Percentiles rank a stretch among this genome's conserved stretches.
Evolutionary conservation across 2,329 filamentous ascomycete species (phyloP).

Genomic region (Didymella arachidicola): DNA sequence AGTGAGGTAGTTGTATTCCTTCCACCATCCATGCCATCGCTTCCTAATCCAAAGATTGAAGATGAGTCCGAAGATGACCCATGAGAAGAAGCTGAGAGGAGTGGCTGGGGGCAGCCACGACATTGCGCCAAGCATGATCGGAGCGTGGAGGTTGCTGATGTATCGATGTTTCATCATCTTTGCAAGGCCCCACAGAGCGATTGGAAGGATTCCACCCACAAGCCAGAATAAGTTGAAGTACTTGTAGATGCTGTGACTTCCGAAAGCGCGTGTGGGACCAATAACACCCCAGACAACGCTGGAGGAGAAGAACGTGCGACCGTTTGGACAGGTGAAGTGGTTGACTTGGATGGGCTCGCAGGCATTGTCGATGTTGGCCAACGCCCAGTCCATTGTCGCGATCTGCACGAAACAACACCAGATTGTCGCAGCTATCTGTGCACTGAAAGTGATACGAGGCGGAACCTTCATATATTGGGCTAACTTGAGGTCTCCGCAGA

Average conservation of each 20-base stretch:
- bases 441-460: constrained; percentile 59
- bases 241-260: constrained; percentile 67
- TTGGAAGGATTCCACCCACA: constrained; percentile 62
- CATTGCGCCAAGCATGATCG: constrained; percentile 69
- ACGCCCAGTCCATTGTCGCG: constrained; percentile 59
- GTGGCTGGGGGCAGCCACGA: constrained; percentile 62
- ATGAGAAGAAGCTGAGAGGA: constrained; percentile 37
- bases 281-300: constrained; percentile 74
- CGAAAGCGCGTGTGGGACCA: constrained; percentile 70
- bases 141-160: constrained; percentile 62
- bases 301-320: constrained; percentile 70
- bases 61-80: constrained; percentile 35
- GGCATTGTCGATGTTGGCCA: constrained; percentile 56
- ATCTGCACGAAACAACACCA: constrained; percentile 42
- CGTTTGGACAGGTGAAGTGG: constrained; percentile 70
- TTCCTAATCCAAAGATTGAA: constrained; percentile 36
- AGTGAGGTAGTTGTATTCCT: constrained; percentile 34
- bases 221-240: constrained; percentile 67
- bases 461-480: constrained; percentile 59
- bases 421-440: constrained; percentile 60
- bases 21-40: constrained; percentile 38
- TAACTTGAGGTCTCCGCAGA: constrained; percentile 31
- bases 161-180: constrained; percentile 59
- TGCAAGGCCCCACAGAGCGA: constrained; percentile 54
- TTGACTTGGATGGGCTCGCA: constrained; percentile 47